Base-by-base conservation (phyloP, 805 yeast species). In the Kuraishia floccosa region DNA sequence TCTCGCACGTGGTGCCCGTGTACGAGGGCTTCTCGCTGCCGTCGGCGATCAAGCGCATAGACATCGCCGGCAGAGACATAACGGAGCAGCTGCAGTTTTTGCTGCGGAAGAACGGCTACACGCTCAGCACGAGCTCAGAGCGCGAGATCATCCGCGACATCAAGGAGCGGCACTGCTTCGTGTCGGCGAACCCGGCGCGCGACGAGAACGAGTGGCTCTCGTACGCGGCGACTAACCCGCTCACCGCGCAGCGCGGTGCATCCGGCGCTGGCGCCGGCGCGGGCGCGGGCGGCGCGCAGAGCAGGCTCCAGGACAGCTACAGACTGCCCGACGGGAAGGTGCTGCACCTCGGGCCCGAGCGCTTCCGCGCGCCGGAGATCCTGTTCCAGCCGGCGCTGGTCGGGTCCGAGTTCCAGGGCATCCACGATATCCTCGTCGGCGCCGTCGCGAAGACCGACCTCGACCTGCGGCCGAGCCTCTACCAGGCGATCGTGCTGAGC, bases 11-110 rank as follows among this genome's bases (percentile, higher is more conserved):
- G 6, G 94, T 85, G 2, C 96, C 96, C 0, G 84, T 89, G 0
- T 89, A 73, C 52, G 86, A 85, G 37, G 97, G 97, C 4, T 87
- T 84, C 50, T 65, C 87, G 9, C 49, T 87, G 11, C 76, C 87
- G 0, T 63, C 76, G 2, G 74, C 87, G 3, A 72, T 83, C 16
- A 69, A 71, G 49, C 55, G 96, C 33, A 61, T 80, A 37, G 91
- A 86, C 47, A 50, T 85, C 17, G 96, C 91, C 0, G 97, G 97
- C 0, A 51, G 91, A 27, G 95, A 86, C 42, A 65, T 87, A 9
- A 83, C 96, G 0, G 81, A 76, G 36, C 74, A 76, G 35, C 58
- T 89, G 32, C 83, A 78, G 35, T 50, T 72, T 39, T 70, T 80
- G 34, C 56, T 87, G 35, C 65, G 94, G 36, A 72, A 75, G 39